Conservation (phyloP, 2,329 filamentous ascomycete genomes). For the Fusarium scirpi region DNA sequence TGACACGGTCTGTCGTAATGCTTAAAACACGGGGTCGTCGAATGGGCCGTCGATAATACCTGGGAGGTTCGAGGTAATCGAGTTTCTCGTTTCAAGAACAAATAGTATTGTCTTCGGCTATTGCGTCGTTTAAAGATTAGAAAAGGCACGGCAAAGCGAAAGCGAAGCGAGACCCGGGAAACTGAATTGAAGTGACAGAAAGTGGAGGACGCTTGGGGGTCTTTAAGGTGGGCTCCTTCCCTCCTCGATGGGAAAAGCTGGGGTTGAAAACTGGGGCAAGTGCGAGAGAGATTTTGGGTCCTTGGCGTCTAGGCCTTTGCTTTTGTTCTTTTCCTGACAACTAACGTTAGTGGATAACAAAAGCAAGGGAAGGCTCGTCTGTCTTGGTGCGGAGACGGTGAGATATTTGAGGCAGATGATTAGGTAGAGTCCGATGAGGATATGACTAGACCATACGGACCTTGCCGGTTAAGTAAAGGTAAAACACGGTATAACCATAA, state of each 20-base stretch:
- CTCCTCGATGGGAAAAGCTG: constrained; percentile 27
- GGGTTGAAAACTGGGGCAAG: constrained; percentile 40
- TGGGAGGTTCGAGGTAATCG: neutral
- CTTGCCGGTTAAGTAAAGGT: neutral
- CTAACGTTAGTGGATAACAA: neutral
- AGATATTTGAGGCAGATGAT: neutral
- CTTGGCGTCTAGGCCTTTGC: constrained; percentile 21
- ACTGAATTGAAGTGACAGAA: constrained; percentile 20
- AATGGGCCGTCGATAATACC: neutral
- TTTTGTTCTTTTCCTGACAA: constrained; percentile 5
- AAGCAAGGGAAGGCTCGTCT: neutral
- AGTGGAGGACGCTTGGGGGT: constrained; percentile 32
- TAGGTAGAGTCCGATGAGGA: neutral
- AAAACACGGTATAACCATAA: neutral
- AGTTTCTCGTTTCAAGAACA: neutral
- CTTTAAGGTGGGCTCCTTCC: constrained; percentile 21
- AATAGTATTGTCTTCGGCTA: constrained; percentile 6
- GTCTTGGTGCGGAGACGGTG: constrained; percentile 6
- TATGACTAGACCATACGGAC: constrained; percentile 11
- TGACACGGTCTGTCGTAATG: neutral
- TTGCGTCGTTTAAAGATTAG: constrained; percentile 19
- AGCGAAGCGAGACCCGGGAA: constrained; percentile 17
- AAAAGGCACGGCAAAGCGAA: constrained; percentile 13
- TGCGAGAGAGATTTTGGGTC: neutral
- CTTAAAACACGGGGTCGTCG: neutral